These are phyloP conservation scores for Thuja plicata DNA, from an alignment of 83 land plant genomes.

Conservation along the genomic window DNA sequence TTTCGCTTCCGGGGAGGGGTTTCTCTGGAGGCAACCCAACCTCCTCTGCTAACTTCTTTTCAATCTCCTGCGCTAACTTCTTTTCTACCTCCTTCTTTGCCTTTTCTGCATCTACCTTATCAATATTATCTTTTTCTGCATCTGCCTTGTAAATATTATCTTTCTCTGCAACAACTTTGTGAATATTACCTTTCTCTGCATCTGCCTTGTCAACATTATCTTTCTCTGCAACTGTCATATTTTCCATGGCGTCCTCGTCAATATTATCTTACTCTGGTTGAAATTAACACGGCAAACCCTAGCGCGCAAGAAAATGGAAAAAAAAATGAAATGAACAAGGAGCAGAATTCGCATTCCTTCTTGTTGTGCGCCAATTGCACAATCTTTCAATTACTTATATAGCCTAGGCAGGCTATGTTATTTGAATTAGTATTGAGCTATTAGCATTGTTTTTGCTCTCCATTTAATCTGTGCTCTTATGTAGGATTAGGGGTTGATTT, in stretches of 20 bases:
- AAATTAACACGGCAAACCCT: neutral
- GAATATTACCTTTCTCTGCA: neutral
- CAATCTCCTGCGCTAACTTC: neutral
- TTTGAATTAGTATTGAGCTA: no score
- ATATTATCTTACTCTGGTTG: neutral
- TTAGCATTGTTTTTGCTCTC: no score
- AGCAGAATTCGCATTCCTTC: no score
- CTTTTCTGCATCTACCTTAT: neutral
- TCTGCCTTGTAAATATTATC: neutral
- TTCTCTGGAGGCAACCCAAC: conserved; percentile 57
- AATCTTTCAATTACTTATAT: no score
- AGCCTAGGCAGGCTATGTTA: no score
- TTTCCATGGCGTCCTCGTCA: neutral
- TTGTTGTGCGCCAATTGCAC: no score
- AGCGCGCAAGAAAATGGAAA: neutral
- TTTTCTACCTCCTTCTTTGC: neutral
- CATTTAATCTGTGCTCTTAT: no score
- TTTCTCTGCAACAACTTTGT: no score
- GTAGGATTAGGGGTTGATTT: no score
- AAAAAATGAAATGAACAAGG: no score
- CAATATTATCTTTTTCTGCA: neutral
- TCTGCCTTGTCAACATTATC: neutral
- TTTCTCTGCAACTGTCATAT: neutral
- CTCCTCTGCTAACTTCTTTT: neutral
- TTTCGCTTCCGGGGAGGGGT: conserved; percentile 54